Base-by-base conservation (phyloP, 164 flowering plant species). In the Sedum album region DNA sequence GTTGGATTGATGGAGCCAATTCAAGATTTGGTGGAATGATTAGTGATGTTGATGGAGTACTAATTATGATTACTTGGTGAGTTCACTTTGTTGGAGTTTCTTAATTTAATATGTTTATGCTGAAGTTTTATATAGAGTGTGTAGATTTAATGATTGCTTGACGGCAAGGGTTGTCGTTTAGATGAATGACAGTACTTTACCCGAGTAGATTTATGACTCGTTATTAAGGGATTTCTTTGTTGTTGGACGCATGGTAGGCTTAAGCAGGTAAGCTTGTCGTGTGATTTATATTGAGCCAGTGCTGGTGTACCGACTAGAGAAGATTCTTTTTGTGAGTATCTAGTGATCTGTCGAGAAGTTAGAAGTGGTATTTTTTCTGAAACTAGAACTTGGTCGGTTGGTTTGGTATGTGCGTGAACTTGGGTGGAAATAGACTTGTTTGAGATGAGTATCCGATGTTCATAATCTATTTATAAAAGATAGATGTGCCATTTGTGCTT, bases 211-310 rank as follows among this genome's bases (percentile, higher is more conserved):
- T 53, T 26, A 33, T 57, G 33, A 57, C 4, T 14, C 15, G 18
- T 11, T 26, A 26, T 26, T 14, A 2, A 8, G 31, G 33, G 18
- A 2, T 26, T 57, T 57, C 13, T 26, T 14, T 57, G 28, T 3
- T n/a, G 15, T 9, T 0, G 31, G 62, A 57, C 4, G 62, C 31
- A 28, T 57, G 28, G 33, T 18, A 3, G 2, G 62, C 20, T 57
- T 57, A 26, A 13, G 35, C 62, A 57, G 35, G 62, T 57, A 57
- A 57, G 62, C 33, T 28, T 57, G 62, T 57, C 20, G 62, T 57
- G 11, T 28, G 33, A 57, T 26, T 26, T 57, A 18, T 57, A 26
- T 57, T 44, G 3, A 57, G 33, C 6, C 13, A 33, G 5, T 57
- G n/a, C 17, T 57, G 62, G 62, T 28, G 18, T 57, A 57, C 33